phyloP scores from a whole-genome alignment of 148 eudicot genomes.

The Persicaria maculosa region DNA sequence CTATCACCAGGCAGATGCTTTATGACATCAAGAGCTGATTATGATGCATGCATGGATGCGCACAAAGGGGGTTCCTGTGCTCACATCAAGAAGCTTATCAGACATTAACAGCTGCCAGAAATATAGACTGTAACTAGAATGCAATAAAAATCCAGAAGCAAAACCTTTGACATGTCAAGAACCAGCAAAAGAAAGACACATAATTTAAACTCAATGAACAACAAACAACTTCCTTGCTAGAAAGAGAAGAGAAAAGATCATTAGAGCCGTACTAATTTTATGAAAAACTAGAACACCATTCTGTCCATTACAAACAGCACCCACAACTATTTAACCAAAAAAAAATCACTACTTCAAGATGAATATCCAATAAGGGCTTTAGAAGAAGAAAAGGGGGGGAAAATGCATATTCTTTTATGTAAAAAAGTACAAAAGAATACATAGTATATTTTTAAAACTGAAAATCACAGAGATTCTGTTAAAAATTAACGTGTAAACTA shows the following conservation, averaged over 20 bases:
- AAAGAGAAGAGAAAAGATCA: too few species aligned
- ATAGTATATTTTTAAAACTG: background rate
- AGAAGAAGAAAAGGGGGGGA: too few species aligned
- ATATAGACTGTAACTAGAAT: conserved; percentile 4
- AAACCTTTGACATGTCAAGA: background rate
- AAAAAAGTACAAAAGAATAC: too few species aligned
- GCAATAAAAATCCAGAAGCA: background rate
- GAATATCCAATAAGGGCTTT: too few species aligned
- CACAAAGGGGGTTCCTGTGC: conserved; percentile 7
- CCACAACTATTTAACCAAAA: too few species aligned
- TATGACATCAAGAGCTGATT: background rate
- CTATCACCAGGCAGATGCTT: background rate
- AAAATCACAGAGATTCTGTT: background rate
- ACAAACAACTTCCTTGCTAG: background rate
- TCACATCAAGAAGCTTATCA: background rate
- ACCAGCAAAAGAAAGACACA: background rate
- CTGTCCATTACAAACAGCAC: too few species aligned
- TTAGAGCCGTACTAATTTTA: too few species aligned
- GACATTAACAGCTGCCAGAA: conserved; percentile 8
- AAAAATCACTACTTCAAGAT: too few species aligned
- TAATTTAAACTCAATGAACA: background rate
- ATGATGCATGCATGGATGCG: background rate
- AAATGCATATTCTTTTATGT: too few species aligned
- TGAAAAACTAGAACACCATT: too few species aligned
- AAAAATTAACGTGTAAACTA: too few species aligned